phyloP scores from a whole-genome alignment of 805 yeast genomes.

The Starmera amethionina region DNA sequence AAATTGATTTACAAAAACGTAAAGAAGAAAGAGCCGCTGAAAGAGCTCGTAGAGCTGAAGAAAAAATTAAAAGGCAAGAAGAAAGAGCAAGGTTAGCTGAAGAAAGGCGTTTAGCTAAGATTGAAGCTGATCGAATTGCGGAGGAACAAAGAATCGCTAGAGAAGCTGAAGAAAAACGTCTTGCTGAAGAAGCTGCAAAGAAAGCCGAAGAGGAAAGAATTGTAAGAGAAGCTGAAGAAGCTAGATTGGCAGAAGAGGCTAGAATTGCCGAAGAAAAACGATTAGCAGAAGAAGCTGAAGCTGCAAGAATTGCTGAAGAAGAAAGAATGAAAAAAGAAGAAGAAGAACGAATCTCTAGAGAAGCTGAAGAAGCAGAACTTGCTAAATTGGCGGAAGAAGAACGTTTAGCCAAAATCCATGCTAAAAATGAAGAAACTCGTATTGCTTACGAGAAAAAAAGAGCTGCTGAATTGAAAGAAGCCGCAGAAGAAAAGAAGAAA shows the following conservation, averaged over 20 bases:
- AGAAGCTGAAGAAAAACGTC: slow-evolving; percentile 6
- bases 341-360: slow-evolving; percentile 2
- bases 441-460: not conserved
- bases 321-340: slow-evolving; percentile 1
- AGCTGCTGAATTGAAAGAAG: not conserved
- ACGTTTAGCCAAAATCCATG: not conserved
- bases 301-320: slow-evolving; percentile 1
- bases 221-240: slow-evolving; percentile 9
- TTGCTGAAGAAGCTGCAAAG: slow-evolving; percentile 2
- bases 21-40: slow-evolving; percentile 4
- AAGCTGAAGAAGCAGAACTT: not conserved
- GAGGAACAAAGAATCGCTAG: slow-evolving; percentile 7
- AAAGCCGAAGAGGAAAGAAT: slow-evolving; percentile 3
- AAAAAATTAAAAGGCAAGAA: slow-evolving; percentile 3
- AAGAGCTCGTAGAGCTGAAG: slow-evolving; percentile 5
- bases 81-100: slow-evolving; percentile 2
- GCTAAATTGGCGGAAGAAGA: not conserved
- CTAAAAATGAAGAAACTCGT: not conserved
- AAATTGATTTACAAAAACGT: slow-evolving; percentile 8
- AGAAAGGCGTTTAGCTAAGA: slow-evolving; percentile 81
- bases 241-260: slow-evolving; percentile 3
- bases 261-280: slow-evolving; percentile 1
- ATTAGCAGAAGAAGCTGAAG: slow-evolving; percentile 4
- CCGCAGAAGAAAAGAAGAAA: not conserved
- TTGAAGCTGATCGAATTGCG: slow-evolving; percentile 69